A percentile compares a stretch with the other conserved stretches of the same genome.
phyloP scores from a whole-genome alignment of 805 yeast species.

The Wickerhamomyces hampshirensis region DNA sequence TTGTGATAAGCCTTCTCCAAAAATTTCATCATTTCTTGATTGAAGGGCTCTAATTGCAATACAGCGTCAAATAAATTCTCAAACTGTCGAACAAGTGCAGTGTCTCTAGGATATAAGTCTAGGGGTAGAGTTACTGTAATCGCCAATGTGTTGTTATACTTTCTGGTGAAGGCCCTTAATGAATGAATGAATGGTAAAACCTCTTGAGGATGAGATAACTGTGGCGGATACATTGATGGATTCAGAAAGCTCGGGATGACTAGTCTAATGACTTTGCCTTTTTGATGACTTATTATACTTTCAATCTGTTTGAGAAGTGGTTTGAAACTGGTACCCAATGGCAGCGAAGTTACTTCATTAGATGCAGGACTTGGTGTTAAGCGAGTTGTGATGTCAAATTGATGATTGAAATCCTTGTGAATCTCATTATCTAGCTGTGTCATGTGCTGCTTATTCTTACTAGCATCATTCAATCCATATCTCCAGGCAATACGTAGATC shows the following conservation, averaged over 20 bases:
- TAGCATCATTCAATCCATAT: conserved; percentile 51
- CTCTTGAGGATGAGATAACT: conserved; percentile 37
- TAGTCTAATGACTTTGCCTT: conserved; percentile 52
- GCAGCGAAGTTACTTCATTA: conserved; percentile 56
- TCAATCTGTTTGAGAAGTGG: conserved; percentile 39
- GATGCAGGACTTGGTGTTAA: conserved; percentile 61
- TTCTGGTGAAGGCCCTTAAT: conserved; percentile 48
- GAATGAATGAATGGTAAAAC: conserved; percentile 59
- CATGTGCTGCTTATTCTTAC: conserved; percentile 24
- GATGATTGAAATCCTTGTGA: conserved; percentile 53
- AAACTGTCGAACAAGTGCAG: conserved; percentile 41
- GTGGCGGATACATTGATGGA: conserved; percentile 67
- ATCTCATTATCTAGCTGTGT: conserved; percentile 25
- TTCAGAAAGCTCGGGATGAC: conserved; percentile 74
- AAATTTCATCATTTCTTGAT: conserved; percentile 61
- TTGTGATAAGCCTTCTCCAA: conserved; percentile 66
- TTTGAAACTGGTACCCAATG: conserved; percentile 28
- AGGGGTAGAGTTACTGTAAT: conserved; percentile 54
- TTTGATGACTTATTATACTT: conserved; percentile 36
- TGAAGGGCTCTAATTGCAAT: conserved; percentile 75
- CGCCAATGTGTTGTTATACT: conserved; percentile 40
- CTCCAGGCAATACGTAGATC: conserved; percentile 94
- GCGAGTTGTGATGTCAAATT: conserved; percentile 74
- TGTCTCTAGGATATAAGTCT: conserved; percentile 58
- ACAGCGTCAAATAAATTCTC: conserved; percentile 65